These are phyloP conservation scores for Lotmaria passim DNA, from an alignment of 208 protist species.

Conservation along the genomic window DNA sequence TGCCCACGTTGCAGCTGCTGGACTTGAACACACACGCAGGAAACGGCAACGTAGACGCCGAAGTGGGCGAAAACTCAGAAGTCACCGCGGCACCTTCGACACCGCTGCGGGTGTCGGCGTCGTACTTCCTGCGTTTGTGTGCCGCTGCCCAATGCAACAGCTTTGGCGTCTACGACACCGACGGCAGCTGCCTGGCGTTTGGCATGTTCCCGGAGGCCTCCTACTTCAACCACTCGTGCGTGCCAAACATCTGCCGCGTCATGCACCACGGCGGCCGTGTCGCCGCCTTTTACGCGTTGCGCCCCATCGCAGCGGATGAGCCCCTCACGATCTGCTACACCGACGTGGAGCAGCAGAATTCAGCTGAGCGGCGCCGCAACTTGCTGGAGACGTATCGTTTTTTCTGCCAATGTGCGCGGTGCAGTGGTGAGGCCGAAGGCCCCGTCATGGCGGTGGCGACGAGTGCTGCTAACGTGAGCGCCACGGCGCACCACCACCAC, in stretches of 20 bases:
- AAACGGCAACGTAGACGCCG: background rate
- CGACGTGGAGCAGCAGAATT: constrained; percentile 64
- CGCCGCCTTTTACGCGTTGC: constrained; percentile 73
- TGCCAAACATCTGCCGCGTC: constrained; percentile 72
- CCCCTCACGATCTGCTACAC: constrained; percentile 80
- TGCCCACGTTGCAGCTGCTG: constrained; percentile 39
- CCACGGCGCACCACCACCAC: background rate
- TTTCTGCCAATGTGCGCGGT: constrained; percentile 71
- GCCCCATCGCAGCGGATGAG: constrained; percentile 45
- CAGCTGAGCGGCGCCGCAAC: constrained; percentile 57
- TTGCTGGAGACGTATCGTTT: constrained; percentile 69
- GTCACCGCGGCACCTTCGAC: no score
- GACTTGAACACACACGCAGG: background rate
- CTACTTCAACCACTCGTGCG: constrained; percentile 84
- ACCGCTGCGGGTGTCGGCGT: constrained; percentile 29
- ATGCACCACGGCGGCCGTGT: constrained; percentile 47
- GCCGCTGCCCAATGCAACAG: constrained; percentile 73
- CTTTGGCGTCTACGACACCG: constrained; percentile 61
- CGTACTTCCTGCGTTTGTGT: constrained; percentile 58
- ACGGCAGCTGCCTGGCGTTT: constrained; percentile 56
- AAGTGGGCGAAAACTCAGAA: no score
- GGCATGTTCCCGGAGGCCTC: constrained; percentile 66
- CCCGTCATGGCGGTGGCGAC: constrained; percentile 17
- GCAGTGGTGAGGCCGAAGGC: constrained; percentile 22
- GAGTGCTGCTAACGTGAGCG: background rate